Evolutionary conservation across 352 stramenopile genomes (phyloP).

Genomic region (Phytophthora hybrid): DNA sequence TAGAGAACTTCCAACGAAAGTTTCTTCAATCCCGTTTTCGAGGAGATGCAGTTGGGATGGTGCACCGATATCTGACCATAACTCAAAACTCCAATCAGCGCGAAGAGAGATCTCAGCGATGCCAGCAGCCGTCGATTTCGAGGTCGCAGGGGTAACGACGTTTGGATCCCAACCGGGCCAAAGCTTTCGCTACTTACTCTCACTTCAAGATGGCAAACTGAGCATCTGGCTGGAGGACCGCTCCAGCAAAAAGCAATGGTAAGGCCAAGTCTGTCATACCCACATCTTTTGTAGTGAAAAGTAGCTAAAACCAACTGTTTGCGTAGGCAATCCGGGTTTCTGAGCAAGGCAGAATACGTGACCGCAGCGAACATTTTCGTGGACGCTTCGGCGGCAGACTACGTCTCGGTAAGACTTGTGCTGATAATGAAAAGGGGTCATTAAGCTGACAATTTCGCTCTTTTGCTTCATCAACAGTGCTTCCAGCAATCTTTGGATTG

Average conservation of each 20-base stretch:
- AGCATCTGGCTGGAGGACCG: conserved; percentile 23
- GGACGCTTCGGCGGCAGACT: conserved; percentile 24
- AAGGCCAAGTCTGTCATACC: not conserved
- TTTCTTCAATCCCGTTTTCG: no score
- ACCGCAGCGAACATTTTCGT: conserved; percentile 25
- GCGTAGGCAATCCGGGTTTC: conserved; percentile 27
- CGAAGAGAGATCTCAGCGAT: not conserved
- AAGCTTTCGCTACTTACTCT: conserved; percentile 16
- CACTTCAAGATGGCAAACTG: conserved; percentile 7
- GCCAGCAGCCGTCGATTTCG: not conserved
- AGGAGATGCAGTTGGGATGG: no score
- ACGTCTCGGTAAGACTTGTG: conserved; percentile 17
- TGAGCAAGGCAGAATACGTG: conserved; percentile 31
- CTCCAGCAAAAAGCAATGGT: conserved; percentile 28
- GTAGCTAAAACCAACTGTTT: not conserved
- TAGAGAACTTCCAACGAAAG: no score
- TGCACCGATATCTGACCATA: not conserved
- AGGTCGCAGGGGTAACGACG: conserved; percentile 13
- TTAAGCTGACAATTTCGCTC: conserved; percentile 4
- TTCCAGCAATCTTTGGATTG: conserved; percentile 27
- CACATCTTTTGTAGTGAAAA: no score
- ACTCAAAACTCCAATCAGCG: not conserved
- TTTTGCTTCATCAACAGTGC: conserved; percentile 1
- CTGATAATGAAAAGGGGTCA: not conserved
- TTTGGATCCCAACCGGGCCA: conserved; percentile 1